Evolutionary conservation across 805 yeast genomes (phyloP), one percentile per base, ranked within the genome.

Genomic region (Candida vartiovaarae): DNA sequence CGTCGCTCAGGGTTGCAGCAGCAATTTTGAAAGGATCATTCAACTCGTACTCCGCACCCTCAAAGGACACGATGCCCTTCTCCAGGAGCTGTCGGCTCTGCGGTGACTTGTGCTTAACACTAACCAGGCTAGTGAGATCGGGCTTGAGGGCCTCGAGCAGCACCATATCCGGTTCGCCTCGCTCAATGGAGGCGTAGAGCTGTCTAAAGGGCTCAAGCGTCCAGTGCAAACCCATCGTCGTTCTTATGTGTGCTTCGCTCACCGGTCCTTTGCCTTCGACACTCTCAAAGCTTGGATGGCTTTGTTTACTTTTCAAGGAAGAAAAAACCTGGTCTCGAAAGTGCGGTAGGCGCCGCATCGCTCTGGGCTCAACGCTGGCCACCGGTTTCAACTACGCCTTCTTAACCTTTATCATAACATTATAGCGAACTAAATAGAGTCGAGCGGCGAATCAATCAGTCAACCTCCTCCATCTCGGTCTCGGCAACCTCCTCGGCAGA

Each of bases 391-490:
- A 29, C 32, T 29, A 29, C 32, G 10, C 8, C 32, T 29, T 8
- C 32, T 28, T 28, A 28, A 7, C 30, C 8, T 28, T 28, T 28
- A 28, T 28, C 30, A 28, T 28, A 6, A 32, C 11, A 11, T 32
- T 32, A 11, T n/a, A 32, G 34, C 20, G 11, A 32, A 32, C 34
- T 32, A 10, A 32, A 11, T 32, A 32, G 20, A 34, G n/a, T 15
- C 20, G 20, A 15, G 20, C 20, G 20, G 20, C 6, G 30, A 28
- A 24, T 24, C 41, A 33, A 26, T 68, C 85, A 91, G 73, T 91
- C 99, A 69, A 91, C 97, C 76, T 91, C 99, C 80, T 91, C 99
- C 99, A 91, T 93, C 64, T 89, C 95, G 53, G 95, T 82, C 75
- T 88, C 96, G 64, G 81, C 89, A 61, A 82, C 80, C 49, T 79